Evolutionary conservation across 305 asterid genomes (phyloP).

Genomic region (Fraxinus xanthoxyloides): DNA sequence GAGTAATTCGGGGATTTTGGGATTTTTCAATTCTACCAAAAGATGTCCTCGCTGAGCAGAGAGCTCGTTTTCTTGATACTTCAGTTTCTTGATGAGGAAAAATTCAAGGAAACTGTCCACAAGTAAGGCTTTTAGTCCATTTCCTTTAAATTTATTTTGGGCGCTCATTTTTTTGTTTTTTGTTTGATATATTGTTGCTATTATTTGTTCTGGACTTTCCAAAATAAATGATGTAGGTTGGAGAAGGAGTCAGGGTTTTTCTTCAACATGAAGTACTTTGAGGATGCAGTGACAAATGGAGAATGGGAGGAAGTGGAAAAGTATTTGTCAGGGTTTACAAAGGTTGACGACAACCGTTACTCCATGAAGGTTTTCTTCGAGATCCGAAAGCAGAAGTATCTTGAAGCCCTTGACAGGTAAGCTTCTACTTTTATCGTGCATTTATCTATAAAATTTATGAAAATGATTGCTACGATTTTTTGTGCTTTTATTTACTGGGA

Average conservation of each 20-base stretch:
- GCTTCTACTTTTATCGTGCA: not conserved
- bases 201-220: constrained; percentile 12
- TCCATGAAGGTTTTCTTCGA: constrained; percentile 60
- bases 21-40: constrained; percentile 20
- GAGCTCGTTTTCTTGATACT: constrained; percentile 54
- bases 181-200: not conserved
- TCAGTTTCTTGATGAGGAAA: constrained; percentile 59
- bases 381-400: constrained; percentile 61
- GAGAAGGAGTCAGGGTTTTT: constrained; percentile 64
- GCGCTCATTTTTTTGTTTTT: not conserved
- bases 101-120: constrained; percentile 58
- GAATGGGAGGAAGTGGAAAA: constrained; percentile 65
- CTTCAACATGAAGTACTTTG: constrained; percentile 60
- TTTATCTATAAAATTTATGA: constrained; percentile 5
- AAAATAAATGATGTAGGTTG: constrained; percentile 39
- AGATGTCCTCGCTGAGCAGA: constrained; percentile 48
- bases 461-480: not conserved
- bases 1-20: constrained; percentile 26
- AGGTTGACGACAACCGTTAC: constrained; percentile 52
- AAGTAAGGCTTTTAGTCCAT: constrained; percentile 29
- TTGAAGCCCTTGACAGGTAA: constrained; percentile 63
- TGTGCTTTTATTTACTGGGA: not conserved
- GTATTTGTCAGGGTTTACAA: constrained; percentile 55
- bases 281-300: constrained; percentile 52
- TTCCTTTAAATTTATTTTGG: not conserved